phyloP scores from a whole-genome alignment of 805 yeast genomes.

The Barnettozyma populi region DNA sequence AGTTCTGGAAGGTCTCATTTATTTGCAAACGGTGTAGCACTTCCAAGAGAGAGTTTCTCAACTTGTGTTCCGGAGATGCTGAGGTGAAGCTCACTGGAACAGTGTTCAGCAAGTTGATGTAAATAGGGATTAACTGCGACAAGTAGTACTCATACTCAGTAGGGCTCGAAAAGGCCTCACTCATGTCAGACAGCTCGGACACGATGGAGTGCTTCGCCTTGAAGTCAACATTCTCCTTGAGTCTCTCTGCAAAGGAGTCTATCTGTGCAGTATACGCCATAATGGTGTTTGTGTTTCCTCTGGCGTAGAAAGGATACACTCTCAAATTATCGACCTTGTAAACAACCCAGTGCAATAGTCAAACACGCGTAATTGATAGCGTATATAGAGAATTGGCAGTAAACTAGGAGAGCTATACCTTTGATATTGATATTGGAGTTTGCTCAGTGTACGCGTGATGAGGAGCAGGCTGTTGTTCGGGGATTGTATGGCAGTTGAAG shows the following conservation, averaged over 20 bases:
- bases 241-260: constrained; percentile 61
- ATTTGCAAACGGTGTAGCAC: constrained; percentile 75
- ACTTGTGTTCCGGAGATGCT: constrained; percentile 65
- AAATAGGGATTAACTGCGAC: constrained; percentile 61
- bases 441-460: neutral
- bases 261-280: constrained; percentile 45
- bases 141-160: constrained; percentile 78
- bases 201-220: constrained; percentile 61
- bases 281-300: neutral
- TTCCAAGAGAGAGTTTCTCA: constrained; percentile 73
- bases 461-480: neutral
- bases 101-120: constrained; percentile 53
- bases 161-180: constrained; percentile 77
- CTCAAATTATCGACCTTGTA: neutral
- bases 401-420: neutral
- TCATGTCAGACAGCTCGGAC: constrained; percentile 79
- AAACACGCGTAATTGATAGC: neutral
- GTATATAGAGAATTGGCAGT: neutral
- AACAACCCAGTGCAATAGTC: neutral
- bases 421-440: neutral
- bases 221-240: constrained; percentile 49
- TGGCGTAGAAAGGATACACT: neutral
- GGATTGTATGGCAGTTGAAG: neutral
- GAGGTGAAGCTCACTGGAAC: constrained; percentile 71
- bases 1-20: constrained; percentile 75